A percentile compares a stretch with the other conserved stretches of the same genome.
These are phyloP conservation scores for Epichloe sp. DNA, from an alignment of 2,329 filamentous ascomycete species.

Conservation along the genomic window DNA sequence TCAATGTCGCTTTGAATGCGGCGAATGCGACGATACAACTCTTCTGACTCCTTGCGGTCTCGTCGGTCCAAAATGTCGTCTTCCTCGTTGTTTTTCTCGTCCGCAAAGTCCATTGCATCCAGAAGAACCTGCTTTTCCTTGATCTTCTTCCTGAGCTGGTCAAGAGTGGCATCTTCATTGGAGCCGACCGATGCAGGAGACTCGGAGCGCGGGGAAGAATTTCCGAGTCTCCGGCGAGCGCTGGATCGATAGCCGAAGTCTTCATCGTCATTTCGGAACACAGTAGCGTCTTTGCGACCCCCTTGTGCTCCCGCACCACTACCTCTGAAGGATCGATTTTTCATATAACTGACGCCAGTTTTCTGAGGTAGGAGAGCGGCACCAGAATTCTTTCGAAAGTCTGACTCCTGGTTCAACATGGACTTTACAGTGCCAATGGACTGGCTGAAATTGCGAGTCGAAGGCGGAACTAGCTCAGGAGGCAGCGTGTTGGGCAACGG, in stretches of 20 bases:
- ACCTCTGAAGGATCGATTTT: constrained; percentile 80
- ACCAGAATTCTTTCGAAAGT: constrained; percentile 76
- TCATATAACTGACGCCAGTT: constrained; percentile 96
- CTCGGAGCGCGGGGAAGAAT: constrained; percentile 69
- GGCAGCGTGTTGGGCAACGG: constrained; percentile 79
- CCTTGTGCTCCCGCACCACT: constrained; percentile 40
- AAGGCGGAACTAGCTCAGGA: constrained; percentile 85
- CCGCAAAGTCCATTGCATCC: constrained; percentile 91
- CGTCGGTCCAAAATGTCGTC: constrained; percentile 84
- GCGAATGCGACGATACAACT: constrained; percentile 83
- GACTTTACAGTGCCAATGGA: constrained; percentile 90
- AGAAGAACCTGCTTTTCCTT: constrained; percentile 87
- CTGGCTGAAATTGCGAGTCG: constrained; percentile 82
- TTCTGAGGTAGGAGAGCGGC: constrained; percentile 86
- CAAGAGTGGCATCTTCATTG: constrained; percentile 70
- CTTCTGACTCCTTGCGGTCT: constrained; percentile 84
- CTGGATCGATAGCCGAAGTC: constrained; percentile 87
- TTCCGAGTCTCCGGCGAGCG: constrained; percentile 73
- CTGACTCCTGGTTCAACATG: constrained; percentile 78
- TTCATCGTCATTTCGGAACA: constrained; percentile 94
- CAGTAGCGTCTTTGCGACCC: constrained; percentile 82
- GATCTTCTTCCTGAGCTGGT: constrained; percentile 85
- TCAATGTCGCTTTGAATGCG: constrained; percentile 93
- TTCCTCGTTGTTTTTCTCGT: constrained; percentile 79
- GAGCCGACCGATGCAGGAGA: constrained; percentile 56